Conservation (phyloP, 169 alveolate species). For the Theileria orientalis region DNA sequence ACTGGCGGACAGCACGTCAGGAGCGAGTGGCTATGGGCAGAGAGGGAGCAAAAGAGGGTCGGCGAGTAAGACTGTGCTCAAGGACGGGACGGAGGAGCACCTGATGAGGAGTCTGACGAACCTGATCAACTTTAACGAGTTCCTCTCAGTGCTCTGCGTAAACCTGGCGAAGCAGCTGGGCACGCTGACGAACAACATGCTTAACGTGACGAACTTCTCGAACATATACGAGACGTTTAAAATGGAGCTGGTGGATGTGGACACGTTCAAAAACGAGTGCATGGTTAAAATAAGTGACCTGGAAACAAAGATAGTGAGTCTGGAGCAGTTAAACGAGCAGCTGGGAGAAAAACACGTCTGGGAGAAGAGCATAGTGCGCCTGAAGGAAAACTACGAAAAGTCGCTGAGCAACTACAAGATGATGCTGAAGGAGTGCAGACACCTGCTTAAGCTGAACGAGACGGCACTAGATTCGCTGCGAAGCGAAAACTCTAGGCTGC, state of each 20-base stretch:
- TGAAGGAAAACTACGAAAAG: constrained; percentile 4
- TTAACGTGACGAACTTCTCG: neutral
- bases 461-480: constrained; percentile 21
- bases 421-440: neutral
- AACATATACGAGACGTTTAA: constrained; percentile 1
- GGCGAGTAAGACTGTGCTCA: too few species aligned
- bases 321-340: constrained; percentile 4
- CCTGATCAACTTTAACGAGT: constrained; percentile 29
- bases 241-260: constrained; percentile 4
- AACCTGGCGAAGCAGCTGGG: constrained; percentile 26
- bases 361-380: constrained; percentile 12
- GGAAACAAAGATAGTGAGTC: neutral
- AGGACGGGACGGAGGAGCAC: neutral
- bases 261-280: constrained; percentile 1
- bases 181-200: neutral
- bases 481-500: constrained; percentile 43
- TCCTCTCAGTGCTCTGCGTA: constrained; percentile 12
- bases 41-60: too few species aligned
- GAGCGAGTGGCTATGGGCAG: too few species aligned
- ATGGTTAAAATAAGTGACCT: constrained; percentile 4
- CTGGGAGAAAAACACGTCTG: constrained; percentile 1
- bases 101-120: neutral
- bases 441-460: constrained; percentile 6
- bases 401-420: neutral
- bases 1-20: too few species aligned